phyloP scores from a whole-genome alignment of 129 eudicot genomes.

The Deinandra increscens region DNA sequence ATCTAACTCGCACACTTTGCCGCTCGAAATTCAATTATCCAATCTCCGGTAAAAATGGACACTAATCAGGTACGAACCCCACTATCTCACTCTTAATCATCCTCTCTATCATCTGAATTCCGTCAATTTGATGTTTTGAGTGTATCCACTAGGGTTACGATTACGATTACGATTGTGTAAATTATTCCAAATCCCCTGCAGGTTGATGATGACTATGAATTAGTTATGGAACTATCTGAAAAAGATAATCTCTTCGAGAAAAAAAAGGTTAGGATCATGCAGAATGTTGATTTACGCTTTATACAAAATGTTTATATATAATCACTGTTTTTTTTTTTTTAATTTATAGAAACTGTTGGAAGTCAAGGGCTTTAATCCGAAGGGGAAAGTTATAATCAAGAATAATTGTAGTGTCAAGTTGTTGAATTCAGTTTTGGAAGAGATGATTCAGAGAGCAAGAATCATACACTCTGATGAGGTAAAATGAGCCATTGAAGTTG shows the following conservation, averaged over 20 bases:
- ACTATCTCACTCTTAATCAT: slow-evolving; percentile 4
- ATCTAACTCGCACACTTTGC: slow-evolving; percentile 11
- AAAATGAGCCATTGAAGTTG: slow-evolving; percentile 13
- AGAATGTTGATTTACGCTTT: not conserved
- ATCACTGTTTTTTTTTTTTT: slow-evolving; percentile 8
- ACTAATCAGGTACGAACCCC: slow-evolving; percentile 25
- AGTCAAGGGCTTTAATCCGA: slow-evolving; percentile 41
- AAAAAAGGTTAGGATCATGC: slow-evolving; percentile 52
- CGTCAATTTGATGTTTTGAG: slow-evolving; percentile 1
- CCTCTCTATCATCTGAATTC: not conserved
- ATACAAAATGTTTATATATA: not conserved
- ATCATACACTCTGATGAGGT: slow-evolving; percentile 69
- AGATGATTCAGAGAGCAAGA: slow-evolving; percentile 62
- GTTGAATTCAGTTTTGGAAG: slow-evolving; percentile 41
- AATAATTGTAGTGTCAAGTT: slow-evolving; percentile 28
- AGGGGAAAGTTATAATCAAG: slow-evolving; percentile 33
- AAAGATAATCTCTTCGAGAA: slow-evolving; percentile 53
- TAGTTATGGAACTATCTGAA: slow-evolving; percentile 59
- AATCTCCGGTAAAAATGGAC: slow-evolving; percentile 11
- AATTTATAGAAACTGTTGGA: slow-evolving; percentile 51
- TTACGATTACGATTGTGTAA: slow-evolving; percentile 3
- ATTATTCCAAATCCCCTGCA: slow-evolving; percentile 5
- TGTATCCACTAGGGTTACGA: slow-evolving; percentile 12
- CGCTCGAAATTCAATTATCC: slow-evolving; percentile 27
- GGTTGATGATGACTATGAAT: slow-evolving; percentile 33